Evolutionary conservation across 2,329 filamentous ascomycete genomes (phyloP), one percentile per base, ranked within the genome.

Genomic region (Phialemoniopsis sp.): DNA sequence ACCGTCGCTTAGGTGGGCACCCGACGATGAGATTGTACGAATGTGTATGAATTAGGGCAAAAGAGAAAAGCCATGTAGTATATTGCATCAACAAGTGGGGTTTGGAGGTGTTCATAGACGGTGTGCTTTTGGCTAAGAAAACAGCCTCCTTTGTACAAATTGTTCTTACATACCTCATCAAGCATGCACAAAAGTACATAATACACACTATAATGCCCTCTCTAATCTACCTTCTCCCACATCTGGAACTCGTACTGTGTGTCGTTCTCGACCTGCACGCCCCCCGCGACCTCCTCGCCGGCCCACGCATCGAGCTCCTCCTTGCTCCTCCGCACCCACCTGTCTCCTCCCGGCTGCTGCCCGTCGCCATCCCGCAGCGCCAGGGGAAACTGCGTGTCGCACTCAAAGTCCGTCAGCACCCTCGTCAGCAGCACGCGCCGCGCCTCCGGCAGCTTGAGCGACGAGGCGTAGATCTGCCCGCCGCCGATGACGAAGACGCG

Each of bases 401-500:
- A 90, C 41, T 85, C 82, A 62, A 82, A 91, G 35, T 87, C 84
- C 4, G 64, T 67, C 47, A 73, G 55, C 29, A 94, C 76, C 46
- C 77, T 73, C 37, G 87, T 93, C 47, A 91, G 65, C 44, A 93
- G 61, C 39, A 93, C 74, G 31, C 81, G 67, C 51, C 67, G 73
- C 32, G 80, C 70, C 58, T 80, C 72, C 32, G 62, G 56, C 41
- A 80, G 52, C 49, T 65, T 57, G 55, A 97, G 67, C 13, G 88
- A 83, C 16, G 82, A 76, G 30, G 68, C 70, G 63, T 97, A 98
- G 48, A 97, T 83, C 65, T 89, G 85, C 40, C 81, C 86, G 5
- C 93, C 93, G 17, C 93, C 93, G 53, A 98, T 96, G 32, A 97
- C 78, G 61, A 90, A 97, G 4, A 89, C 73, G 50, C 77, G 76